Conservation (phyloP, 495 filamentous ascomycete species). For the Daldinia caldariorum region DNA sequence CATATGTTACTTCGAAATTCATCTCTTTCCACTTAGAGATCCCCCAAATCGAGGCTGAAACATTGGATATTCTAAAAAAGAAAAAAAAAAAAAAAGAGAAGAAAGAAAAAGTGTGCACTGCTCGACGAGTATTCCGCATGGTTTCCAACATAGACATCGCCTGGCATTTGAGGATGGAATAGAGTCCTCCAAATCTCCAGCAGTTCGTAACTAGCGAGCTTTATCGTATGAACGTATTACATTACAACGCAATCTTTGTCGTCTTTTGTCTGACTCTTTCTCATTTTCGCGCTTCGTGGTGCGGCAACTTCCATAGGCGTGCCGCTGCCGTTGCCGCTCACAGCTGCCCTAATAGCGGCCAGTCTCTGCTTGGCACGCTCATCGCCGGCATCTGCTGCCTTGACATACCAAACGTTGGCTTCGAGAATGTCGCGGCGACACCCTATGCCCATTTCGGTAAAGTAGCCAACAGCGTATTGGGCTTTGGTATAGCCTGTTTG, state of each 20-base stretch:
- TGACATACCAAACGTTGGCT: constrained; percentile 98
- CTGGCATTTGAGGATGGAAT: constrained; percentile 10
- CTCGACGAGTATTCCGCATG: constrained; percentile 26
- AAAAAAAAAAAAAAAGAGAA: constrained; percentile 24
- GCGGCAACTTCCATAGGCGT: constrained; percentile 63
- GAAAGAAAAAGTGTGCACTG: constrained; percentile 13
- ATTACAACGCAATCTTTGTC: constrained; percentile 69
- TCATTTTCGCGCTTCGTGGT: constrained; percentile 60
- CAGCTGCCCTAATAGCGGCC: constrained; percentile 84
- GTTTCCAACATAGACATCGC: constrained; percentile 35
- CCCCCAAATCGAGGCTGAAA: constrained; percentile 2
- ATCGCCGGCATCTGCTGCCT: constrained; percentile 92
- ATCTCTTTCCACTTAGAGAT: constrained; percentile 13
- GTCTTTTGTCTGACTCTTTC: constrained; percentile 58
- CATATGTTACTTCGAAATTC: constrained; percentile 8
- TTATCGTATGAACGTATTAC: constrained; percentile 52
- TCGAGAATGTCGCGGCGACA: constrained; percentile 92
- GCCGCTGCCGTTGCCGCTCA: constrained; percentile 78
- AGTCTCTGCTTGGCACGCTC: constrained; percentile 86
- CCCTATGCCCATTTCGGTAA: constrained; percentile 98
- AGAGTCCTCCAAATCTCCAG: not conserved
- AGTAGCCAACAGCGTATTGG: constrained; percentile 94
- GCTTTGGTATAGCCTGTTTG: constrained; percentile 84
- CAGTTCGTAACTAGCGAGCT: constrained; percentile 5
- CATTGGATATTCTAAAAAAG: constrained; percentile 38